Evolutionary conservation across 1,284 basidiomycete species (phyloP).

Genomic region (Trichosporon sp.): DNA sequence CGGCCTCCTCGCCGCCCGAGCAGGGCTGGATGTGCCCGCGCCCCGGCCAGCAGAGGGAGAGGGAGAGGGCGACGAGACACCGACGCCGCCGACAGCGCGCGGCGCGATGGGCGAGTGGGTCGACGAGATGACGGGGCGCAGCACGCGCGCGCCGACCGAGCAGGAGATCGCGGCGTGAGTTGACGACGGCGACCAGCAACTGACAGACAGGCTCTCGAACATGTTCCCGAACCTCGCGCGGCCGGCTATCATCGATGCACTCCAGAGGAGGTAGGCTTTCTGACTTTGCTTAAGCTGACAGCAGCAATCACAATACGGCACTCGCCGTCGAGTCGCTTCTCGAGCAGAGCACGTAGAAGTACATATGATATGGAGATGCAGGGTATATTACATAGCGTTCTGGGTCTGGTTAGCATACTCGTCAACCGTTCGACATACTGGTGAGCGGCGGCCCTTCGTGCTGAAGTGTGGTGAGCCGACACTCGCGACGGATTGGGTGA

Average conservation of each 20-base stretch:
- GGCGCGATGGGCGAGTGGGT: slow-evolving; percentile 75
- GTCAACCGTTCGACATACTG: background rate
- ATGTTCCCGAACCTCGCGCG: slow-evolving; percentile 79
- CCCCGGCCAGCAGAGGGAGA: background rate
- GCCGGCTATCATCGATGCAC: slow-evolving; percentile 67
- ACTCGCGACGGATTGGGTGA: no score
- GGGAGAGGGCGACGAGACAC: slow-evolving; percentile 2
- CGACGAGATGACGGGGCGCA: slow-evolving; percentile 66
- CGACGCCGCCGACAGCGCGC: slow-evolving; percentile 22
- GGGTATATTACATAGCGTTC: slow-evolving; percentile 5
- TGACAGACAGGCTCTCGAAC: slow-evolving; percentile 55
- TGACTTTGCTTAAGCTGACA: slow-evolving; percentile 9
- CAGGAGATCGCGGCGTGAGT: slow-evolving; percentile 59
- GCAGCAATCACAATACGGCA: slow-evolving; percentile 65
- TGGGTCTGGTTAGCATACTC: background rate
- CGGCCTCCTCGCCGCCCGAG: slow-evolving; percentile 18
- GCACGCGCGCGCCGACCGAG: slow-evolving; percentile 63
- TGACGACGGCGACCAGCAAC: background rate
- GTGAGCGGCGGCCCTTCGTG: slow-evolving; percentile 31
- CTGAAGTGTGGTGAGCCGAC: no score
- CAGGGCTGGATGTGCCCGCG: slow-evolving; percentile 18
- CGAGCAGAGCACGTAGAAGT: slow-evolving; percentile 30
- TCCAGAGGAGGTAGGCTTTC: slow-evolving; percentile 69
- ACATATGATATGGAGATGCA: slow-evolving; percentile 13
- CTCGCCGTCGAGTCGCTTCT: slow-evolving; percentile 71